Evolutionary conservation across 2,329 filamentous ascomycete species (phyloP).

Genomic region (Tympanopsis confertula): DNA sequence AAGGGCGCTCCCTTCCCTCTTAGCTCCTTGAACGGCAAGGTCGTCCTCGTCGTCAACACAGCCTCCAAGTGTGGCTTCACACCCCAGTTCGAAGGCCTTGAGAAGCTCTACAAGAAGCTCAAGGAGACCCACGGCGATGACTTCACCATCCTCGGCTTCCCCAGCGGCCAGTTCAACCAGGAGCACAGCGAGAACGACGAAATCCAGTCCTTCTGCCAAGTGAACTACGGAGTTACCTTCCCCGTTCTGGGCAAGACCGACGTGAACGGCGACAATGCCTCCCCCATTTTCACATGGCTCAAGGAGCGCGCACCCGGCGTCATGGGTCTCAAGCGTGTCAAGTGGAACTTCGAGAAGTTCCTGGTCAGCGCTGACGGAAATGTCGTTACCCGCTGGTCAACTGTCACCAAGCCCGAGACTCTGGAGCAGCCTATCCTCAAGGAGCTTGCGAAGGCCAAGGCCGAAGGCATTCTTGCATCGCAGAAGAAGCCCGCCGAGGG

Average conservation of each 20-base stretch:
- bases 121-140: conserved; percentile 59
- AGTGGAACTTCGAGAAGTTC: conserved; percentile 99
- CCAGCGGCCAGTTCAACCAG: conserved; percentile 98
- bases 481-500: conserved; percentile 9
- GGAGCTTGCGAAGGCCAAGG: conserved; percentile 49
- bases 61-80: conserved; percentile 99
- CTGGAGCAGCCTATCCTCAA: conserved; percentile 67
- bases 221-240: conserved; percentile 91
- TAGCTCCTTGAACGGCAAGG: conserved; percentile 70
- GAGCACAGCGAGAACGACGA: conserved; percentile 76
- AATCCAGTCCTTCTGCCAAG: conserved; percentile 74
- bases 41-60: conserved; percentile 92
- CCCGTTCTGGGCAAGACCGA: conserved; percentile 85
- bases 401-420: conserved; percentile 72
- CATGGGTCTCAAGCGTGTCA: conserved; percentile 78
- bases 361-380: conserved; percentile 74
- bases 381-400: conserved; percentile 79
- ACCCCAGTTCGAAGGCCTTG: conserved; percentile 81
- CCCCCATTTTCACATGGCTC: conserved; percentile 69
- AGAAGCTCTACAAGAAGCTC: conserved; percentile 76
- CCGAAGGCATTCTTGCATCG: conserved; percentile 16
- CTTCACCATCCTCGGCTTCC: conserved; percentile 86
- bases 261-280: conserved; percentile 76
- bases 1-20: conserved; percentile 64
- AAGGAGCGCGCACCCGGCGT: conserved; percentile 67